These are phyloP conservation scores for Oenanthe sinensis DNA, from an alignment of 129 eudicot species.

Conservation along the genomic window DNA sequence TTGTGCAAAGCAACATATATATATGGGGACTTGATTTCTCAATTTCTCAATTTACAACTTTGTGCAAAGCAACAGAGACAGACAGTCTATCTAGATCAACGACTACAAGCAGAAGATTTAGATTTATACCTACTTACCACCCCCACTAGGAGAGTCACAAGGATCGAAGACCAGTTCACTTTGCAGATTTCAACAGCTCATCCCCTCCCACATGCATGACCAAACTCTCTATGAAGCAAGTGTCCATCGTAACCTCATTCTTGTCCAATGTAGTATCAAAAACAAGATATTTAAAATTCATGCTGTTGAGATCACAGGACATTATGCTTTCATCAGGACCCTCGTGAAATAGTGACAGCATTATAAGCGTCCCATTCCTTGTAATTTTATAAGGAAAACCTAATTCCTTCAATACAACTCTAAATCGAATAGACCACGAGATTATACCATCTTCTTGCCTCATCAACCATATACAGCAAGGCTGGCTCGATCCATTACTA, in stretches of 20 bases:
- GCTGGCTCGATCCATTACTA: background rate
- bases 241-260: background rate
- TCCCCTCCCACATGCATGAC: background rate
- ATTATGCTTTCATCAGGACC: background rate
- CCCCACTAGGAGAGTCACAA: background rate
- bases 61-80: background rate
- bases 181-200: background rate
- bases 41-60: background rate
- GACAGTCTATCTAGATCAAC: background rate
- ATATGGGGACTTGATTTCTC: too few relatives aligned
- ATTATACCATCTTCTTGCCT: background rate
- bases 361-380: constrained; percentile 1
- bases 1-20: background rate
- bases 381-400: constrained; percentile 8
- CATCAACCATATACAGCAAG: background rate
- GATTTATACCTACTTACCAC: background rate
- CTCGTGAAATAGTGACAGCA: background rate
- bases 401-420: background rate
- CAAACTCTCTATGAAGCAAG: constrained; percentile 1
- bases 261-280: background rate
- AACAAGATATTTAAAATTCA: background rate
- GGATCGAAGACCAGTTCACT: background rate
- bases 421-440: background rate
- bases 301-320: background rate
- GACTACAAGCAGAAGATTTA: background rate